phyloP scores from a whole-genome alignment of 345 rosid genomes.

The Combretum micranthum region DNA sequence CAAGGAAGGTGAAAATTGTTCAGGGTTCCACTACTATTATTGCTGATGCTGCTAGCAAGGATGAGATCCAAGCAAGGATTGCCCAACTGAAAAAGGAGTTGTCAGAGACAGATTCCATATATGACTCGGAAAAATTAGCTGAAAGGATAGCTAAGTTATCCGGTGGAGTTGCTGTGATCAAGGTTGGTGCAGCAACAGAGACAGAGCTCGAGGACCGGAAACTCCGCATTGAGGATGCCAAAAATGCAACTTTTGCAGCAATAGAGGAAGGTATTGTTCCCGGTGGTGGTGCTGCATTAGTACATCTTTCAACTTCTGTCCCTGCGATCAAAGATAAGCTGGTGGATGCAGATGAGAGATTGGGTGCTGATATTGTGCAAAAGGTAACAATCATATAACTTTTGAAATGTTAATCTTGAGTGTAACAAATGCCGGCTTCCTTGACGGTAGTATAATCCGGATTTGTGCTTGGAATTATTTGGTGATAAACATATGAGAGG shows the following conservation, averaged over 20 bases:
- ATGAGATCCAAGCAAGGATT: slow-evolving; percentile 75
- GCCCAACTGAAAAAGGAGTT: slow-evolving; percentile 82
- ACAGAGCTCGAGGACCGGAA: slow-evolving; percentile 95
- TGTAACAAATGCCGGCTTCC: too few relatives aligned
- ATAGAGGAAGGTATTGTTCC: slow-evolving; percentile 98
- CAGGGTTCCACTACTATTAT: slow-evolving; percentile 84
- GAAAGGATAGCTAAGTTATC: slow-evolving; percentile 95
- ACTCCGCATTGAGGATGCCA: slow-evolving; percentile 94
- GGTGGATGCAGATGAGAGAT: slow-evolving; percentile 70
- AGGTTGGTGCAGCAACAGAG: slow-evolving; percentile 98
- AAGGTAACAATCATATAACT: slow-evolving; percentile 40
- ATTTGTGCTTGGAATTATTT: too few relatives aligned
- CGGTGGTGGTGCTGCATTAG: slow-evolving; percentile 91
- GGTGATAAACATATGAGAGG: too few relatives aligned
- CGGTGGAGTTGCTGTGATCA: slow-evolving; percentile 95
- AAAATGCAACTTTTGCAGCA: slow-evolving; percentile 96
- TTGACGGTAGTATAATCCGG: too few relatives aligned
- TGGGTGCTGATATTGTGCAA: slow-evolving; percentile 95
- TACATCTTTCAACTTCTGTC: slow-evolving; percentile 65
- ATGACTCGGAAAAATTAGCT: slow-evolving; percentile 82
- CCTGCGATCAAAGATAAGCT: slow-evolving; percentile 71
- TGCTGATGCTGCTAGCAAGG: slow-evolving; percentile 94
- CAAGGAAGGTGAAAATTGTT: slow-evolving; percentile 71
- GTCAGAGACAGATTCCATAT: slow-evolving; percentile 82
- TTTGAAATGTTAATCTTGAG: too few relatives aligned